Base-by-base conservation (phyloP, 192 early-diverging fungal genomes). In the Coemansia sp. region DNA sequence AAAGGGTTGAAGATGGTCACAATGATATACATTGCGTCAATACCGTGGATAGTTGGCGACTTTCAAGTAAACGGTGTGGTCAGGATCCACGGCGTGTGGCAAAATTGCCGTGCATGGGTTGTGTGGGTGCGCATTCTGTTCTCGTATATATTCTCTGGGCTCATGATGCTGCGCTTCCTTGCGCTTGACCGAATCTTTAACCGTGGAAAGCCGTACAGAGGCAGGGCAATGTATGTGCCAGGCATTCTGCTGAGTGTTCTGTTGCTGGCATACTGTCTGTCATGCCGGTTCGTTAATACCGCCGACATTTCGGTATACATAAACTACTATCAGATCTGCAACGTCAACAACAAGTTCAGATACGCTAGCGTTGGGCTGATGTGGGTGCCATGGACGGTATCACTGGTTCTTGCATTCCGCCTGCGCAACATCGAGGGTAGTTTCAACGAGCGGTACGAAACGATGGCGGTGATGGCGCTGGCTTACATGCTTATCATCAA, bases 371-470 rank as follows among this genome's bases (percentile, higher is more conserved):
- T 70, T 27, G 68, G 62, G 14, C 62, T 70, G 1, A 60, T 70
- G 23, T 70, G 68, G 68, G 50, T 64, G 28, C 62, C 60, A 1
- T 70, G 57, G 57, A 25, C 38, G 2, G 57, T 50, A 0, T 47
- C 50, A 1, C 40, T 64, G 55, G 6, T 50, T 56, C 30, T 48
- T 6, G 45, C 45, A 15, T 22, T 25, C 15, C 45, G 45, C 11
- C 20, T 70, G 41, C 74, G 74, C 50, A 77, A 77, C 23, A 77
- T 77, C 10, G 68, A 77, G 27, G 62, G 68, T 1, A 67, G 64
- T 13, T 76, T 76, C 48, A 76, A 76, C 54, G 74, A 76, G 52
- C 62, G 59, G 37, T 58, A 42, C 61, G 68, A 70, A 20, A 70
- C 74, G 2, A 53, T 70, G 57, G 52, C 57, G 1, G 52, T 76